Evolutionary conservation across 768 basidiomycete species (phyloP).

Genomic region (Calocybe gangraenosa): DNA sequence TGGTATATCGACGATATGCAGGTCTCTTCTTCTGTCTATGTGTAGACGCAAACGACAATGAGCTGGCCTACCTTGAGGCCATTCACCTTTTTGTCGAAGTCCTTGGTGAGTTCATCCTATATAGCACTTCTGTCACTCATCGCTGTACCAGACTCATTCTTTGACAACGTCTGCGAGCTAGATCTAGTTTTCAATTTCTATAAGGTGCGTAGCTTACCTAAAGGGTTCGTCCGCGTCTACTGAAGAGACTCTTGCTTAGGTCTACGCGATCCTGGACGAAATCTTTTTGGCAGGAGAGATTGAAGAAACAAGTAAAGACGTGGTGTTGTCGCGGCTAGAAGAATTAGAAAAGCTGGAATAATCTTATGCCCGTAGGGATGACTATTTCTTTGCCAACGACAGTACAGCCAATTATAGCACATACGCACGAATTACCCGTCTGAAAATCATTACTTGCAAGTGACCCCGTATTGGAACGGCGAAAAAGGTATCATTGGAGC

Average conservation of each 20-base stretch:
- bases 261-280: conserved; percentile 97
- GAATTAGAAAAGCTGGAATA: conserved; percentile 91
- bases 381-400: too few relatives aligned
- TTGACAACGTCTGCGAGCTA: conserved; percentile 97
- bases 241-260: conserved; percentile 40
- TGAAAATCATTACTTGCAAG: too few relatives aligned
- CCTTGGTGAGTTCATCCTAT: conserved; percentile 57
- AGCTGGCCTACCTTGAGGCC: conserved; percentile 93
- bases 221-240: neutral
- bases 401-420: too few relatives aligned
- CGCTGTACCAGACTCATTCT: conserved; percentile 76
- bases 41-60: conserved; percentile 97
- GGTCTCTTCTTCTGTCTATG: conserved; percentile 98
- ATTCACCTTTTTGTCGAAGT: conserved; percentile 86
- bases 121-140: conserved; percentile 1
- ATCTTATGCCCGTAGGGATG: neutral
- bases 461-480: too few relatives aligned
- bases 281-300: conserved; percentile 98
- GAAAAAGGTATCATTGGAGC: neutral
- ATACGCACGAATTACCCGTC: too few relatives aligned
- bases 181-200: conserved; percentile 99
- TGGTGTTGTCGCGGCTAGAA: conserved; percentile 86
- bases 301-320: conserved; percentile 97
- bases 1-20: conserved; percentile 95
- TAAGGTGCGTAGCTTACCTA: conserved; percentile 50